These are phyloP conservation scores for Blumeriella jaapii DNA, from an alignment of 2,329 filamentous ascomycete species.

Conservation along the genomic window DNA sequence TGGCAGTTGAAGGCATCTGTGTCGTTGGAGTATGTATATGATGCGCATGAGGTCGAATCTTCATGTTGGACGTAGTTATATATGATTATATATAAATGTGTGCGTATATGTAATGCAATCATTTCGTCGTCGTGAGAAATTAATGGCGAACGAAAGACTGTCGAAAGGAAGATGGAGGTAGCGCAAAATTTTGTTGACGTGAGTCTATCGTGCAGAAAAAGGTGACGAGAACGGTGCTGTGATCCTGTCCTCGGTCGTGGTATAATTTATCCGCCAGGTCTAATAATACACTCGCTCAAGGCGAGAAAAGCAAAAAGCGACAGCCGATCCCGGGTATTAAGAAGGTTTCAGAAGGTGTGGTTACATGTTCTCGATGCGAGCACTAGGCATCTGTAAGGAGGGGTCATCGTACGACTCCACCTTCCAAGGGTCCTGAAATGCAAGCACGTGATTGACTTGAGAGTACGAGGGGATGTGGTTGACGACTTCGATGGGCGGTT, in stretches of 20 bases:
- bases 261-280: conserved; percentile 15
- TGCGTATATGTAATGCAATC: conserved; percentile 12
- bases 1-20: conserved; percentile 7
- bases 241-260: conserved; percentile 16
- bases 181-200: conserved; percentile 6
- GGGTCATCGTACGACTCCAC: conserved; percentile 43
- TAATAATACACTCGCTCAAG: conserved; percentile 18
- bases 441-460: conserved; percentile 37
- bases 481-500: conserved; percentile 44
- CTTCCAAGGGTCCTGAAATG: conserved; percentile 47
- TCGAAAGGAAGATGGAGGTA: too few relatives aligned
- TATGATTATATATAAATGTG: too few relatives aligned
- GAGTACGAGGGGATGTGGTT: conserved; percentile 41
- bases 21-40: conserved; percentile 9
- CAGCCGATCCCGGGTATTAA: not conserved
- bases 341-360: not conserved
- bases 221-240: conserved; percentile 20
- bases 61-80: too few relatives aligned
- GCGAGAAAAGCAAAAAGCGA: conserved; percentile 12
- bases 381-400: conserved; percentile 47
- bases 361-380: conserved; percentile 45
- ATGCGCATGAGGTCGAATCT: conserved; percentile 10
- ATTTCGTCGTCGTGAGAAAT: conserved; percentile 15
- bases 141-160: conserved; percentile 6
- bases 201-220: conserved; percentile 5